Base-by-base conservation (phyloP, 768 basidiomycete species). In the Boletus fagicola region DNA sequence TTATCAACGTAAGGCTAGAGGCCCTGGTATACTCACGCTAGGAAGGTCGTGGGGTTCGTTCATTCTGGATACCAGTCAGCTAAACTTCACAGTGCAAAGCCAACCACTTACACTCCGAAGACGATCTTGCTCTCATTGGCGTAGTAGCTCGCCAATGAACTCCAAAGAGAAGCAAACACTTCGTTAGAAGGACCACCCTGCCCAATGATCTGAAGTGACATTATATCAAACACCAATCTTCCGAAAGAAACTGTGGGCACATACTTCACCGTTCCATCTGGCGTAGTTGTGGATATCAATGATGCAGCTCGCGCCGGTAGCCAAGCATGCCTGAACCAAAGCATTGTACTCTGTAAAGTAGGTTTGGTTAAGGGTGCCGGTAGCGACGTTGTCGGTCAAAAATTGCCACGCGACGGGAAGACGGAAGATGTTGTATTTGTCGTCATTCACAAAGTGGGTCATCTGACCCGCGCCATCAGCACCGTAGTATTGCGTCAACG, bases 321-420 rank as follows among this genome's bases (percentile, higher is more conserved):
- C 35, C 44, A 62, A 53, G 49, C 54, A 61, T 4, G 59, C 59
- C 31, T 53, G 35, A 16, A 62, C 61, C 42, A 61, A 50, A 2
- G 54, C 4, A 38, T 62, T n/a, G 33, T 62, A 62, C 22, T 56
- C 5, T 6, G 51, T 20, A 33, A 61, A 61, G 42, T 56, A 15
- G 20, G 33, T 31, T 35, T 56, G 42, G 39, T 44, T 69, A 24
- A 85, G 62, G 11, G 76, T 67, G 2, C 75, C 78, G 16, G 74
- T 73, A 9, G 71, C 57, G 31, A 74, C 68, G 47, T 76, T 65
- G 63, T 75, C 71, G 1, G 72, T 74, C 31, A 81, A 67, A 68
- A 74, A 81, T 59, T 85, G 83, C 83, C 84, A 85, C 18, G 76
- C 76, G 9, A 83, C 79, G 3, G 83, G 83, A 31, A 84, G 75